Evolutionary conservation across 2,329 filamentous ascomycete genomes (phyloP), one percentile per base, ranked within the genome.

Genomic region (Pyrenochaeta sp.): DNA sequence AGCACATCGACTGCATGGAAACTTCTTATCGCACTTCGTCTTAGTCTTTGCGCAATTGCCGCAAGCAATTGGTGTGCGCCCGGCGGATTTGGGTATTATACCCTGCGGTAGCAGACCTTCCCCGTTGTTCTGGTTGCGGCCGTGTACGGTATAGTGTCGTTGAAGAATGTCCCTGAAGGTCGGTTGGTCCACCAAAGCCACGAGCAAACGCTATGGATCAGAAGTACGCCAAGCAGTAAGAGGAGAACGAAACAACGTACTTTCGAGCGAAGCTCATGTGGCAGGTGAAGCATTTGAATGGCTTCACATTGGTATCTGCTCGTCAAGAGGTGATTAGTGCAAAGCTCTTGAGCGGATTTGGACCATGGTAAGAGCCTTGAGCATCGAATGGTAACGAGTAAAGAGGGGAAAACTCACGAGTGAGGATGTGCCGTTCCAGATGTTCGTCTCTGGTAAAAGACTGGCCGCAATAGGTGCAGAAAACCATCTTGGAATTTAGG

Each of bases 21-120:
- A 82, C 68, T 82, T 82, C 71, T 82, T 82, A 58, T 83, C 81
- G 58, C 81, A 83, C 58, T 82, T 83, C 11, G 81, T 83, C 73
- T 83, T 83, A 3, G 80, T 82, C 67, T 82, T 82, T 10, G 81
- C 80, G 58, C 81, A 83, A 53, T 82, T 82, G 64, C 77, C 81
- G 71, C 81, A 83, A 20, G 81, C 81, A 55, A 82, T 83, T 11
- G 81, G 80, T 31, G 80, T 83, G 54, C 81, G 73, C n/a, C 80
- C 80, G 14, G 81, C 80, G 2, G 80, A 81, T 61, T 82, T 83
- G 15, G 80, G 79, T 45, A 82, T 81, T 70, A 82, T 82, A 27
- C 79, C 79, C 49, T 76, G 78, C 4, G 79, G 77, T 29, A 78
- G 77, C 30, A 81, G 74, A 20, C 75, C 74, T 58, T 82, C 79